A percentile compares a stretch with the other conserved stretches of the same genome.
Evolutionary conservation across 2,329 filamentous ascomycete genomes (phyloP).

Genomic region (Raffaelea albimanens): DNA sequence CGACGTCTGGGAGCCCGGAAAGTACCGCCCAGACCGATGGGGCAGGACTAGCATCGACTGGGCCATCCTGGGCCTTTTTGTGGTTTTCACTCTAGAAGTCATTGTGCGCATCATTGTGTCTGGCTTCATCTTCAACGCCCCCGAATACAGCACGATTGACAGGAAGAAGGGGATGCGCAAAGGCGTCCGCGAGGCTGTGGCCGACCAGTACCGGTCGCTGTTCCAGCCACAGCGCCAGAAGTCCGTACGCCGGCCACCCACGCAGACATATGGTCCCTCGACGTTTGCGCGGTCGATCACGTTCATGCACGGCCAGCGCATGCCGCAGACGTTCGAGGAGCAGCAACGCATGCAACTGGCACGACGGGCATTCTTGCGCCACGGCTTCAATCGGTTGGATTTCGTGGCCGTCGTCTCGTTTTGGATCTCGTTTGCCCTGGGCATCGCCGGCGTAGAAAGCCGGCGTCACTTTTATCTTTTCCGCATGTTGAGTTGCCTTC

Average conservation of each 20-base stretch:
- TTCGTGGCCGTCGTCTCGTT: slow-evolving; percentile 92
- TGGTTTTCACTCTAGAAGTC: slow-evolving; percentile 82
- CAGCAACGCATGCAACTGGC: slow-evolving; percentile 80
- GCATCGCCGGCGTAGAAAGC: slow-evolving; percentile 59
- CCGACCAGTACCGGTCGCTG: slow-evolving; percentile 66
- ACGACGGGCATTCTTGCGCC: slow-evolving; percentile 81
- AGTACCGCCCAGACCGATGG: slow-evolving; percentile 55
- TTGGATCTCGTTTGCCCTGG: slow-evolving; percentile 80
- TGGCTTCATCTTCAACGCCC: slow-evolving; percentile 81
- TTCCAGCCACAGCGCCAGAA: slow-evolving; percentile 74
- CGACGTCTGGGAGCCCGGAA: slow-evolving; percentile 55
- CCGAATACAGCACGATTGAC: slow-evolving; percentile 87
- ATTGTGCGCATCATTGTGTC: slow-evolving; percentile 82
- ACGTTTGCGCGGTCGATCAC: slow-evolving; percentile 72
- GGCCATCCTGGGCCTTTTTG: slow-evolving; percentile 72
- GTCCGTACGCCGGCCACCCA: slow-evolving; percentile 46
- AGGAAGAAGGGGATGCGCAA: slow-evolving; percentile 63
- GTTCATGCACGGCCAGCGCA: slow-evolving; percentile 55
- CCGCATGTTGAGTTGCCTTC: slow-evolving; percentile 90
- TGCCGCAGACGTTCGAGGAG: slow-evolving; percentile 57
- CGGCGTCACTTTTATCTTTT: slow-evolving; percentile 75
- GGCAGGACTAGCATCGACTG: slow-evolving; percentile 64
- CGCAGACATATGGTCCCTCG: slow-evolving; percentile 39
- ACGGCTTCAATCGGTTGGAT: slow-evolving; percentile 92
- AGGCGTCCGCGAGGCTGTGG: slow-evolving; percentile 63